Evolutionary conservation across 345 rosid species (phyloP).

Genomic region (Passiflora organensis): DNA sequence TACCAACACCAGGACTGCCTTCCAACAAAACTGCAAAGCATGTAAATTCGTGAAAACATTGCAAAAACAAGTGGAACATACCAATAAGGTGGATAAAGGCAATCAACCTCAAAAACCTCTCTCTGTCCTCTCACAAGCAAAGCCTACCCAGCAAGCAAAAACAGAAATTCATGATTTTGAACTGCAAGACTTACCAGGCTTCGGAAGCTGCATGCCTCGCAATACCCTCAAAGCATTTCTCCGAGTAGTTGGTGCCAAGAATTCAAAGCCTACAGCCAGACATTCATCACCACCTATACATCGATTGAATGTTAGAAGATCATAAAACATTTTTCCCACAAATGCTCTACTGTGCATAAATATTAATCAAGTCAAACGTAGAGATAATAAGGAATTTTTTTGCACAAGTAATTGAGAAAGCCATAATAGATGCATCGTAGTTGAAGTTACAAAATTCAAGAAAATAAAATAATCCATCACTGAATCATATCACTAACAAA

Average conservation of each 20-base stretch:
- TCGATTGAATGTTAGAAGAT: background rate
- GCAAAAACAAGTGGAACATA: background rate
- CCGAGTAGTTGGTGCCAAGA: conserved; percentile 80
- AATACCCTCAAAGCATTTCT: conserved; percentile 77
- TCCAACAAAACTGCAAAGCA: conserved; percentile 65
- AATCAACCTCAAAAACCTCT: too few relatives aligned
- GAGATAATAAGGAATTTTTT: background rate
- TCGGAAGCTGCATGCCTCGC: conserved; percentile 92
- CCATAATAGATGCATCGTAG: background rate
- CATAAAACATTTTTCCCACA: background rate
- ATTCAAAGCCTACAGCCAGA: conserved; percentile 67
- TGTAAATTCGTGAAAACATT: conserved; percentile 2
- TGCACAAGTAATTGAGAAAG: too few relatives aligned
- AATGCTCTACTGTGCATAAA: background rate
- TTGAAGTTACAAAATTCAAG: background rate
- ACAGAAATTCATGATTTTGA: background rate
- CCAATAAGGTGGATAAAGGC: background rate
- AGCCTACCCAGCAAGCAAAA: too few relatives aligned
- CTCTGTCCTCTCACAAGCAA: too few relatives aligned
- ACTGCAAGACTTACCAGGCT: conserved; percentile 56
- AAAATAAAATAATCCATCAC: background rate
- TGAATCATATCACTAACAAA: too few relatives aligned
- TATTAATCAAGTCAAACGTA: background rate
- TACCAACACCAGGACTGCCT: conserved; percentile 99
- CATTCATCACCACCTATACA: conserved; percentile 41